phyloP scores from a whole-genome alignment of 495 filamentous ascomycete genomes.

The Parmelia sp. region DNA sequence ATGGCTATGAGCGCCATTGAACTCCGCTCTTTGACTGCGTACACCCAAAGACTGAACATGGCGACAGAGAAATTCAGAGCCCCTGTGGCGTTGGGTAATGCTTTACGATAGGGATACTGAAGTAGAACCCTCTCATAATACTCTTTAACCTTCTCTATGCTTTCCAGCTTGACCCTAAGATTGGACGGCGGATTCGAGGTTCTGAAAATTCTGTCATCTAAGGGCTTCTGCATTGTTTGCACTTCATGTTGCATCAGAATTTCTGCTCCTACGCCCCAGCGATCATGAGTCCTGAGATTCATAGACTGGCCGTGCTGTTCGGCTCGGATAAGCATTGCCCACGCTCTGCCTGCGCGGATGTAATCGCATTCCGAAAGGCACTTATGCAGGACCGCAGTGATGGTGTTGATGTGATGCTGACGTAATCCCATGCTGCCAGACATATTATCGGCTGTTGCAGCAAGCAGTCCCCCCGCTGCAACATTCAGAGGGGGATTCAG shows the following conservation, averaged over 20 bases:
- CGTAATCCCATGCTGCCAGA: conserved; percentile 27
- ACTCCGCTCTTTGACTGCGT: conserved; percentile 40
- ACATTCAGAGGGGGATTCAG: conserved; percentile 10
- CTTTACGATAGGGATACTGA: conserved; percentile 54
- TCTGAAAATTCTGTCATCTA: background rate
- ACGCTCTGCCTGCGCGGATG: conserved; percentile 56
- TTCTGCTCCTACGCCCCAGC: conserved; percentile 68
- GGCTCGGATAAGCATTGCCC: conserved; percentile 56
- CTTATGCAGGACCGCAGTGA: conserved; percentile 57
- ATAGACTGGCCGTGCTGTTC: conserved; percentile 44
- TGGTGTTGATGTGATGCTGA: conserved; percentile 51
- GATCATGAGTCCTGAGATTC: conserved; percentile 48
- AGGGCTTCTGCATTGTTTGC: conserved; percentile 21
- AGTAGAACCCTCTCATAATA: conserved; percentile 65
- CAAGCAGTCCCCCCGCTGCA: background rate
- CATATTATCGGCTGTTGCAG: background rate
- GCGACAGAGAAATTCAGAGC: conserved; percentile 57
- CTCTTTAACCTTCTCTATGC: conserved; percentile 50
- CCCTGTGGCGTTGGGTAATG: conserved; percentile 38
- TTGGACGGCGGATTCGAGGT: background rate
- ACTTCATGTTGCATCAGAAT: conserved; percentile 48
- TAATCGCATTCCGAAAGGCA: conserved; percentile 57
- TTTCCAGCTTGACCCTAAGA: conserved; percentile 40
- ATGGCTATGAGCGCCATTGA: background rate
- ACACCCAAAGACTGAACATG: conserved; percentile 64